Evolutionary conservation across 768 basidiomycete genomes (phyloP), one percentile per base, ranked within the genome.

Genomic region (Termitomyces sp.): DNA sequence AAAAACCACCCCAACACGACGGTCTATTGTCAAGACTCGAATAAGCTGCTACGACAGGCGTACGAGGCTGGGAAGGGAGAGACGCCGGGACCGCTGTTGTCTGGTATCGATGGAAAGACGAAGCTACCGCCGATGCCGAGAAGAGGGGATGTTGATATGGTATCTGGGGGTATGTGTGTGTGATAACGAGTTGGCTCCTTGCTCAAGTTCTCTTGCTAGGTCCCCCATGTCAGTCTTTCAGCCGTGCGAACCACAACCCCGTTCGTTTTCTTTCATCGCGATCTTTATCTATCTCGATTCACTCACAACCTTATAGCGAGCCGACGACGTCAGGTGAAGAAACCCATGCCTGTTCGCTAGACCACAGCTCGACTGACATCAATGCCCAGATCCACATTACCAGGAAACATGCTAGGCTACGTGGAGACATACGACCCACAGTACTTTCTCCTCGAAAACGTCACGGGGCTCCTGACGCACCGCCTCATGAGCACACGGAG

Each of bases 141-240:
- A 56, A 79, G 74, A 39, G 79, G 78, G 4, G 80, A 83, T 14
- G 79, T 88, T 3, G 86, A 88, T 60, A 79, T 91, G 54, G 81
- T 91, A n/a, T 87, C 78, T 67, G 87, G 89, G 57, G 86, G 88
- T 85, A 70, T 46, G 78, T 68, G 17, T 14, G 21, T 14, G 6
- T 10, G 27, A 17, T 23, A 28, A n/a, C 3, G 17, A 1, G 21
- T 25, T 23, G 17, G 14, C 6, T n/a, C 8, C 10, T 3, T 16
- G 19, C 5, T 10, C 12, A n/a, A 43, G 5, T 27, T 59, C 50
- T n/a, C 44, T 5, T 7, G 3, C 7, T 55, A 88, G 88, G 88
- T 3, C 87, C 88, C 3, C 89, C 89, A 12, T 91, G 89, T 62
- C 89, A 90, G 60, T 79, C 84, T 3, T 91, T 89, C 61, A 85